Evolutionary conservation across 768 basidiomycete species (phyloP).

Genomic region (Sarcomyxa edulis): DNA sequence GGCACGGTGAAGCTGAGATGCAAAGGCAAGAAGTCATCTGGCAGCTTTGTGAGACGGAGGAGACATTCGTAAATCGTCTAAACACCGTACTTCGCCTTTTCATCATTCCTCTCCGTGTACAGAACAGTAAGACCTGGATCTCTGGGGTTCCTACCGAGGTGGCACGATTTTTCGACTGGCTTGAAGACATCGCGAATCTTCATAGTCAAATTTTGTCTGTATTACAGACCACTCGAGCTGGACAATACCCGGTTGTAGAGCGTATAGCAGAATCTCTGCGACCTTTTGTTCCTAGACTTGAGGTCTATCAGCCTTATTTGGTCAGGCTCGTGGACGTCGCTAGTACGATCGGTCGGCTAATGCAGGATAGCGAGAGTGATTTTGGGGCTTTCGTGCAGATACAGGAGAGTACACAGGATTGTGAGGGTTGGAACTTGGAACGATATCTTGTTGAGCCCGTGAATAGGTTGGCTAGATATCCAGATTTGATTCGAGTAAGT

Average conservation of each 20-base stretch:
- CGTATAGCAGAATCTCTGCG: slow-evolving; percentile 56
- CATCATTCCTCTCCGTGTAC: slow-evolving; percentile 69
- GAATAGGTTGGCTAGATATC: slow-evolving; percentile 65
- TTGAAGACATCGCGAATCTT: slow-evolving; percentile 80
- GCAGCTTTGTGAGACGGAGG: slow-evolving; percentile 67
- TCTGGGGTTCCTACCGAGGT: slow-evolving; percentile 70
- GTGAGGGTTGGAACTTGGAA: slow-evolving; percentile 59
- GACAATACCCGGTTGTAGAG: slow-evolving; percentile 39
- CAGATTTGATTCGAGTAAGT: slow-evolving; percentile 68
- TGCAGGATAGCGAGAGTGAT: slow-evolving; percentile 50
- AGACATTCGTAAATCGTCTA: slow-evolving; percentile 59
- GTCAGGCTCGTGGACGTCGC: slow-evolving; percentile 63
- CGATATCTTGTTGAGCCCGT: slow-evolving; percentile 73
- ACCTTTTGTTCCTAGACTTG: slow-evolving; percentile 58
- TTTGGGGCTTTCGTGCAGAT: slow-evolving; percentile 84
- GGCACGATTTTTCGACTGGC: slow-evolving; percentile 76
- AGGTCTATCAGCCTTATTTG: slow-evolving; percentile 86
- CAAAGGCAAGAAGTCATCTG: slow-evolving; percentile 63
- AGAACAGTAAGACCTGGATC: slow-evolving; percentile 72
- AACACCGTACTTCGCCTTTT: slow-evolving; percentile 67
- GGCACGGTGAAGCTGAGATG: slow-evolving; percentile 46
- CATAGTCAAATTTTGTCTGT: slow-evolving; percentile 59
- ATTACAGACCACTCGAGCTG: slow-evolving; percentile 35
- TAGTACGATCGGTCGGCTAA: slow-evolving; percentile 43
- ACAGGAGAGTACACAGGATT: slow-evolving; percentile 48